Conservation (phyloP, 768 basidiomycete genomes). For the Xerocomus spinulosus region DNA sequence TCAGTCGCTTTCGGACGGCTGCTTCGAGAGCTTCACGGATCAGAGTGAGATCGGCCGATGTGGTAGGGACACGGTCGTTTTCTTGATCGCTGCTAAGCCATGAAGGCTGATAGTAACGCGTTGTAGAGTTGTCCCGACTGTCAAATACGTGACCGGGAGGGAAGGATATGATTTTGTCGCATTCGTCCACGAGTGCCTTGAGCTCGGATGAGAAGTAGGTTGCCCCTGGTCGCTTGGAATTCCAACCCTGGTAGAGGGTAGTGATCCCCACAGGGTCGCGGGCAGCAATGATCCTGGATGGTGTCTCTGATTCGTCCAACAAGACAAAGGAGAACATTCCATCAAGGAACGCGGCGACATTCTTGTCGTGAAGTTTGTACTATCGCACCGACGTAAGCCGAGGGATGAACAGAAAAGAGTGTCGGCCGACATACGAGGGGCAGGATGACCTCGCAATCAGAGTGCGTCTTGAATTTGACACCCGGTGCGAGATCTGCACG, state of each 20-base stretch:
- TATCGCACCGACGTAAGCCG: slow-evolving; percentile 28
- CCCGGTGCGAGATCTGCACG: slow-evolving; percentile 58
- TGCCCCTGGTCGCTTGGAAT: slow-evolving; percentile 72
- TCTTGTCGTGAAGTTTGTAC: slow-evolving; percentile 82
- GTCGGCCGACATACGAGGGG: slow-evolving; percentile 59
- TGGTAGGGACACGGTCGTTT: slow-evolving; percentile 52
- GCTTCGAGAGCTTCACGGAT: slow-evolving; percentile 82
- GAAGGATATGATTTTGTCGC: slow-evolving; percentile 92
- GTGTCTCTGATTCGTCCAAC: slow-evolving; percentile 86
- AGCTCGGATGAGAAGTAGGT: slow-evolving; percentile 96
- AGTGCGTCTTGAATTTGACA: slow-evolving; percentile 91
- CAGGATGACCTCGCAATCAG: slow-evolving; percentile 96
- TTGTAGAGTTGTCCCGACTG: slow-evolving; percentile 70
- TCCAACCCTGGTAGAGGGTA: slow-evolving; percentile 97
- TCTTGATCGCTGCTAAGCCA: slow-evolving; percentile 89
- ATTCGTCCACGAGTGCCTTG: slow-evolving; percentile 86
- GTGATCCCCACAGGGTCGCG: slow-evolving; percentile 98
- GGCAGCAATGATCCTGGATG: slow-evolving; percentile 88
- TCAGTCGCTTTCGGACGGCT: slow-evolving; percentile 90
- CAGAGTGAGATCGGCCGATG: slow-evolving; percentile 56
- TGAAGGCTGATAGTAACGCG: slow-evolving; percentile 79
- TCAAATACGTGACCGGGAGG: slow-evolving; percentile 97
- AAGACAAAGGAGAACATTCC: slow-evolving; percentile 99
- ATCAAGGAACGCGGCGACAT: slow-evolving; percentile 77
- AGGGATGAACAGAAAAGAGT: not conserved